Conservation (phyloP, 805 yeast species). For the Candida insectorum region DNA sequence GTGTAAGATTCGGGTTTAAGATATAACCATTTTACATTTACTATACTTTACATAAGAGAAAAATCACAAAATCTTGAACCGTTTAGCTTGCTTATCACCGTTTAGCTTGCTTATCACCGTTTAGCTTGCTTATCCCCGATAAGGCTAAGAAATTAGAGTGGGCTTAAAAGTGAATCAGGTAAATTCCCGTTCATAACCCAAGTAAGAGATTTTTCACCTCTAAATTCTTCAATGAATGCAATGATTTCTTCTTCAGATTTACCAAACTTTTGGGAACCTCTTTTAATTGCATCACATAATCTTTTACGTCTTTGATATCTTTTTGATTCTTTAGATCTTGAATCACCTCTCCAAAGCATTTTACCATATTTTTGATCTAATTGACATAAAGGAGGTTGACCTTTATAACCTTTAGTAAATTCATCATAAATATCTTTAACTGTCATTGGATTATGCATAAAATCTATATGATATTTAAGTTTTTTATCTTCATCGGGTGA, state of each 20-base stretch:
- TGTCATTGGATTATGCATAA: conserved; percentile 43
- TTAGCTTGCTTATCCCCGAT: too few species aligned
- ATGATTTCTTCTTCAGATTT: conserved; percentile 40
- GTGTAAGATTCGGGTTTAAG: too few species aligned
- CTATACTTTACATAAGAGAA: too few species aligned
- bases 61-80: too few species aligned
- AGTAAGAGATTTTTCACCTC: conserved; percentile 41
- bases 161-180: too few species aligned
- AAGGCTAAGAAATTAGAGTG: too few species aligned
- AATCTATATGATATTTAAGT: conserved; percentile 37
- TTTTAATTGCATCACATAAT: conserved; percentile 40
- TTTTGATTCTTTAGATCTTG: conserved; percentile 42
- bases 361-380: conserved; percentile 43
- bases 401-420: conserved; percentile 41
- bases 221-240: conserved; percentile 36
- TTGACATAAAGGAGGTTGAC: conserved; percentile 40
- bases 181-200: conserved; percentile 48
- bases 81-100: too few species aligned
- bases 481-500: conserved; percentile 16
- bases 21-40: too few species aligned
- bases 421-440: conserved; percentile 44
- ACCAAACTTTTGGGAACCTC: conserved; percentile 38
- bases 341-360: conserved; percentile 45
- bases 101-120: too few species aligned
- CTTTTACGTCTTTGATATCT: conserved; percentile 42